Percentiles rank a stretch among this genome's conserved stretches.
Evolutionary conservation across 2,329 filamentous ascomycete species (phyloP).

Genomic region (Botrytis tulipae): DNA sequence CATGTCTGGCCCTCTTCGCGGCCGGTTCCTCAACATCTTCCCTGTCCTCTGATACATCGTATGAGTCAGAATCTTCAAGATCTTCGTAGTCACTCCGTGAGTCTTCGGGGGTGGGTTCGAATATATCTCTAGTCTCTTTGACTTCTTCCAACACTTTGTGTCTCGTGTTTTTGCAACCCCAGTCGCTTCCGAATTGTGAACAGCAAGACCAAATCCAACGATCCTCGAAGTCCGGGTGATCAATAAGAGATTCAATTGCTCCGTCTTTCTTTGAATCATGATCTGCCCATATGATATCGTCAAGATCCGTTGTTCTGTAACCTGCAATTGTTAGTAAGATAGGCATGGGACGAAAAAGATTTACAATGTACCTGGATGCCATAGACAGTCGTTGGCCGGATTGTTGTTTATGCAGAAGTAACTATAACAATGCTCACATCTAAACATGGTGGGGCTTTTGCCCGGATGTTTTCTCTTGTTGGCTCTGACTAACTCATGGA

Average conservation of each 20-base stretch:
- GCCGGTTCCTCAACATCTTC: not conserved
- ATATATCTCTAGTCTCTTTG: not conserved
- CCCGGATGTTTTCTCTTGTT: not conserved
- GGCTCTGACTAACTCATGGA: not conserved
- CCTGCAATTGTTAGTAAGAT: not conserved
- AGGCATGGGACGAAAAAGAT: no score
- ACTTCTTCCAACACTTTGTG: not conserved
- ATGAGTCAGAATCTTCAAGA: not conserved
- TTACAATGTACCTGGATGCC: not conserved
- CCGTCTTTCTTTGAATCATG: not conserved
- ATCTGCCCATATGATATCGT: not conserved
- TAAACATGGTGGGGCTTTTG: not conserved
- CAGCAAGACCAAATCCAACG: conserved; percentile 10
- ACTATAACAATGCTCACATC: not conserved
- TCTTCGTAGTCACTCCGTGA: not conserved
- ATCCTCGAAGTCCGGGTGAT: not conserved
- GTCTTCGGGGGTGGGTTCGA: not conserved
- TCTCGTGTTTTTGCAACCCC: not conserved
- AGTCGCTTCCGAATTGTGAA: conserved; percentile 1
- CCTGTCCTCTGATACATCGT: not conserved
- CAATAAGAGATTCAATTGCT: not conserved
- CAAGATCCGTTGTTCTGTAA: not conserved
- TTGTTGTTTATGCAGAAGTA: not conserved
- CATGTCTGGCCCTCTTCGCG: not conserved
- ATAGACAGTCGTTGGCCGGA: not conserved